phyloP scores from a whole-genome alignment of 805 yeast species.

The Barnettozyma populi region DNA sequence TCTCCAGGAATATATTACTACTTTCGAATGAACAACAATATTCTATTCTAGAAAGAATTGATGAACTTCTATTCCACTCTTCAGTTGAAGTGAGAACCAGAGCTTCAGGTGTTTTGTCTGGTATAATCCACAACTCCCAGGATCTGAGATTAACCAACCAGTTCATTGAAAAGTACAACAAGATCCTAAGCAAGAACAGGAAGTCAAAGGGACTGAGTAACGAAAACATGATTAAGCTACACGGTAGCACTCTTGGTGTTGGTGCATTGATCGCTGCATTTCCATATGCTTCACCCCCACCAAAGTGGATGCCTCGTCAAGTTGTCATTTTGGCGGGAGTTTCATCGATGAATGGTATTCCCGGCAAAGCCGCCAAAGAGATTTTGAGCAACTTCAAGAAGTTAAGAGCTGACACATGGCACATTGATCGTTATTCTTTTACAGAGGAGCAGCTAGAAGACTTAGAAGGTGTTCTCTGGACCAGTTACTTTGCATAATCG shows the following conservation, averaged over 20 bases:
- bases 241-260: conserved; percentile 83
- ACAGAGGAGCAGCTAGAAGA: conserved; percentile 78
- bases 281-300: conserved; percentile 89
- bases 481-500: conserved; percentile 77
- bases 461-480: conserved; percentile 90
- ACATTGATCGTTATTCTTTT: conserved; percentile 72
- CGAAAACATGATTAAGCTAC: conserved; percentile 47
- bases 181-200: conserved; percentile 24
- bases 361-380: conserved; percentile 81
- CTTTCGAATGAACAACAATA: conserved; percentile 43
- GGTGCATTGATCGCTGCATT: conserved; percentile 87
- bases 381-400: conserved; percentile 81
- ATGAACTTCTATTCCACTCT: conserved; percentile 48
- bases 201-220: conserved; percentile 30
- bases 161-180: conserved; percentile 31
- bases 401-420: conserved; percentile 95
- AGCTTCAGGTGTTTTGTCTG: conserved; percentile 71
- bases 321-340: conserved; percentile 65
- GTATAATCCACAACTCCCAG: conserved; percentile 54
- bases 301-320: conserved; percentile 78
- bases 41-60: conserved; percentile 46
- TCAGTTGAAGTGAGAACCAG: conserved; percentile 72
- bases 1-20: conserved; percentile 58
- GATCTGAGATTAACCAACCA: conserved; percentile 38
- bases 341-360: conserved; percentile 68